Base-by-base conservation (phyloP, 805 yeast species). In the Candida bentonensis region DNA sequence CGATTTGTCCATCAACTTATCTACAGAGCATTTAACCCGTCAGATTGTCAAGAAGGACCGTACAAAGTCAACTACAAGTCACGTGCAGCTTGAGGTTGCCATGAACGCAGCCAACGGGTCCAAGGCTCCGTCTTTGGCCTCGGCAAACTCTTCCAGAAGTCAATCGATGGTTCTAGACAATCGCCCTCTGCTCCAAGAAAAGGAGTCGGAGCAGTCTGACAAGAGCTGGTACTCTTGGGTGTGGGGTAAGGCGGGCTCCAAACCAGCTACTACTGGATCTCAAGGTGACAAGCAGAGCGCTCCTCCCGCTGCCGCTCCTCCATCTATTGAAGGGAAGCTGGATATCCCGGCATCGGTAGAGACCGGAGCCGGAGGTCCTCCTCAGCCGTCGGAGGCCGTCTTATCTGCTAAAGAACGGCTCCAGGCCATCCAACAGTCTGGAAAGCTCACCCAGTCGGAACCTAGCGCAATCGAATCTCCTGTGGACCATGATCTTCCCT, bases 151-250 rank as follows among this genome's bases (percentile, higher is more conserved):
- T 4, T 15, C 36, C 7, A 11, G 36, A 5, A 7, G 7, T 5
- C 36, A 11, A 9, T 30, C 36, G 11, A 9, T 30, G 7, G 17
- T 7, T 17, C 17, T 9, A 5, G 36, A 30, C 36, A 9, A 30
- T 7, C 7, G 13, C 7, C 27, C 27, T 11, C 36, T 5, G 20
- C 7, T 4, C 7, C 20, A 9, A 9, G 36, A 30, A 15, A 17
- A 30, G n/a, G 17, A 30, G 7, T 11, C 7, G 20, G 17, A 30
- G 20, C 7, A 15, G 20, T 5, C 11, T 5, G 17, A n/a, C 4
- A 21, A 33, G 25, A 20, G 45, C 39, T 43, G 42, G 45, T 42
- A 23, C 15, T 34, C 34, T 23, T 36, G 41, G 45, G 7, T 22
- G 21, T 43, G 45, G 45, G 27, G 34, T 4, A 23, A 17, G 22